These are phyloP conservation scores for Meyerozyma sp. DNA, from an alignment of 1,139 yeast species.

Conservation along the genomic window DNA sequence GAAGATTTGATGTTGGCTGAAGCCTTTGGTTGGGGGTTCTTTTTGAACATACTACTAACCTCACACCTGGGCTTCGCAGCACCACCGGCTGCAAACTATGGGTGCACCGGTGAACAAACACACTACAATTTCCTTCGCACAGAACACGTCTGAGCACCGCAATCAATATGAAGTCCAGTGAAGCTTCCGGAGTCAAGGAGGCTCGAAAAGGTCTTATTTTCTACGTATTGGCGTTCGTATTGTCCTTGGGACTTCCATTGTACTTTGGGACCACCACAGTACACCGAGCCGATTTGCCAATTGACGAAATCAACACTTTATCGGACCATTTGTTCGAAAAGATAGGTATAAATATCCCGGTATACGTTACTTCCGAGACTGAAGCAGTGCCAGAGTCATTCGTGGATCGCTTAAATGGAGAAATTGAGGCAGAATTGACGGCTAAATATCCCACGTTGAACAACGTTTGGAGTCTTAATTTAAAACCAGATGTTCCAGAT, in stretches of 20 bases:
- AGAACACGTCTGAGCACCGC: background rate
- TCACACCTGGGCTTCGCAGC: background rate
- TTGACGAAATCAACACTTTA: slow-evolving; percentile 41
- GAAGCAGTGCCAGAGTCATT: background rate
- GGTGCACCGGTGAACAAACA: background rate
- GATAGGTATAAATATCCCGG: slow-evolving; percentile 50
- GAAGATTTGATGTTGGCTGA: slow-evolving; percentile 76
- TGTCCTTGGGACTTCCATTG: slow-evolving; percentile 62
- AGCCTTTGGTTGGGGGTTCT: slow-evolving; percentile 50
- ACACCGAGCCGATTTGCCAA: slow-evolving; percentile 70
- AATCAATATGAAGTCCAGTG: background rate
- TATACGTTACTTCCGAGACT: slow-evolving; percentile 13
- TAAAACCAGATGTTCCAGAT: background rate
- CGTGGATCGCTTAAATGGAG: background rate
- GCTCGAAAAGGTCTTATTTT: background rate
- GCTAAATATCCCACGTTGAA: background rate
- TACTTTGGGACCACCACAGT: slow-evolving; percentile 70
- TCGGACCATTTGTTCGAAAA: slow-evolving; percentile 27
- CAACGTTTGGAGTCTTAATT: background rate
- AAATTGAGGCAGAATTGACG: background rate
- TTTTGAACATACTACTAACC: slow-evolving; percentile 9
- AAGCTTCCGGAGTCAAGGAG: background rate
- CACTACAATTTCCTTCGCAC: background rate
- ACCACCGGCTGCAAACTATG: background rate
- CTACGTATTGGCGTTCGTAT: slow-evolving; percentile 27